Base-by-base conservation (phyloP, 306 rosid species). In the Sicyos baderoa region DNA sequence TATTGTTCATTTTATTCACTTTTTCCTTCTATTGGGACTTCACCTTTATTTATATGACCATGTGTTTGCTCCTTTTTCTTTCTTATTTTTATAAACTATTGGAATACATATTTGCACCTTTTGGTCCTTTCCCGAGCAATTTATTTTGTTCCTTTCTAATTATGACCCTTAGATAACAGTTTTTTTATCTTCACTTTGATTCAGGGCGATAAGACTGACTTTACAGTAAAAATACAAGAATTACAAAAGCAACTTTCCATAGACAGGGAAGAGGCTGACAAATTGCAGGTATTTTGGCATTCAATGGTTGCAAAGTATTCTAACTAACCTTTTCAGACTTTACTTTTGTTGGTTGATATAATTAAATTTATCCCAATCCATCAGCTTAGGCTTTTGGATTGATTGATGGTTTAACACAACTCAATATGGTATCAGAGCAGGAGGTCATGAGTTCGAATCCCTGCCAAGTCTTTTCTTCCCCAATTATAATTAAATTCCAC, bases 201-300 rank as follows among this genome's bases (percentile, higher is more conserved):
- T 52, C 76, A 91, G 97, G 92, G 95, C 64, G 97, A 92, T 79
- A 89, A 86, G 82, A 84, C 60, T 54, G 97, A 89, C 86, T 82
- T 78, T 79, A 72, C 95, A 13, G 54, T 67, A 35, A 92, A 92
- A 87, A 92, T 92, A 79, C 87, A 44, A 80, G 97, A 92, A 70
- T 83, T 92, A 77, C 93, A 89, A 84, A 92, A 84, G 84, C 97
- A 92, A 80, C 87, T 92, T 68, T 77, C 95, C 63, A 84, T 92
- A 91, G 96, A 92, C 83, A 76, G 75, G 85, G 97, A 87, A 82
- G 97, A 92, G 85, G 92, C 86, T 59, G 81, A 87, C 78, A 92
- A 92, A 68, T 76, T 92, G 75, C 88, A 86, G 96, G 97, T 89
- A 71, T 71, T 61, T 22, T 74, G 72, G 72, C 62, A 52, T 78